phyloP scores from a whole-genome alignment of 495 filamentous ascomycete genomes.

The Penicillium roqueforti region DNA sequence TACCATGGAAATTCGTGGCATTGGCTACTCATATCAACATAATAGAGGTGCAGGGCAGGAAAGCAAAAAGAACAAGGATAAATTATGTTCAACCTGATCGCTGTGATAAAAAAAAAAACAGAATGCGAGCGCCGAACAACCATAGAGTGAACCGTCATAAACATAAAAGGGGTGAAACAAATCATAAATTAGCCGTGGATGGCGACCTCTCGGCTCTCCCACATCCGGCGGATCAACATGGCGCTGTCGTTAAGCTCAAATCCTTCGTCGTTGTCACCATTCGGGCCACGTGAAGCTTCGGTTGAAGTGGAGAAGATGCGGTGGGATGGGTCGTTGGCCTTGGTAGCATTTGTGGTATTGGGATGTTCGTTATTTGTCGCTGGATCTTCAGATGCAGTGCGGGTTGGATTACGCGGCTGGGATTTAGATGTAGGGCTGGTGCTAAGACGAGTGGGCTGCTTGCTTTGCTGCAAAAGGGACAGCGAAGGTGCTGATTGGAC shows the following conservation, averaged over 20 bases:
- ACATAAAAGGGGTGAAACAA: conserved; percentile 8
- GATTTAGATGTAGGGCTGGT: conserved; percentile 27
- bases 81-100: conserved; percentile 6
- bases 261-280: conserved; percentile 28
- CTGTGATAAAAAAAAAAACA: background rate
- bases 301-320: conserved; percentile 42
- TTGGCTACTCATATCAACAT: conserved; percentile 5
- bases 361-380: conserved; percentile 32
- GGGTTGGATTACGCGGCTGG: conserved; percentile 21
- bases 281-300: conserved; percentile 24
- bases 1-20: background rate
- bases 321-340: conserved; percentile 36
- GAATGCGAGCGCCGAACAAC: conserved; percentile 12
- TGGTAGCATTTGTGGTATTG: conserved; percentile 20
- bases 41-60: background rate
- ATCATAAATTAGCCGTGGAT: conserved; percentile 27
- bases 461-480: conserved; percentile 28
- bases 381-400: conserved; percentile 26
- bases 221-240: conserved; percentile 47
- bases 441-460: conserved; percentile 16
- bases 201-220: conserved; percentile 46
- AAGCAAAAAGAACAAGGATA: background rate
- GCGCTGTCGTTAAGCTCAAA: conserved; percentile 29
- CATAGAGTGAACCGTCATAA: conserved; percentile 10
- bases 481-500: conserved; percentile 42